Conservation (phyloP, 2,329 filamentous ascomycete species). For the Fusarium sp. region DNA sequence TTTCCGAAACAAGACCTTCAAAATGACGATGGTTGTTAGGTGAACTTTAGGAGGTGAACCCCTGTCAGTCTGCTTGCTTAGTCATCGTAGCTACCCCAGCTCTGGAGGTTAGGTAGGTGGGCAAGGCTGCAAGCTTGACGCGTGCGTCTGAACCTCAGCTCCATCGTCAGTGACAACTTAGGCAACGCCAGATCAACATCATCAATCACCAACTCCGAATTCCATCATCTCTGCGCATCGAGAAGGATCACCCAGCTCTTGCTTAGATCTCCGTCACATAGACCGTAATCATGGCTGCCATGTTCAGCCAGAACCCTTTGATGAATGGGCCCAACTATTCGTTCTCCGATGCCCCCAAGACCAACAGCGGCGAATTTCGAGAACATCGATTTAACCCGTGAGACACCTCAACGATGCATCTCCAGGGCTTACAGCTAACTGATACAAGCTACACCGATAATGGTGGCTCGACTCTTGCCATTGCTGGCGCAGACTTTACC, state of each 20-base stretch:
- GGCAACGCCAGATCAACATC: constrained; percentile 35
- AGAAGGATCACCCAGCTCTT: not conserved
- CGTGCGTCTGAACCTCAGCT: constrained; percentile 50
- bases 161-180: constrained; percentile 25
- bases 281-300: constrained; percentile 65
- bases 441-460: constrained; percentile 91
- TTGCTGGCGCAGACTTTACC: constrained; percentile 92
- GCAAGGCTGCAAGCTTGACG: constrained; percentile 66
- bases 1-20: constrained; percentile 17
- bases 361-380: constrained; percentile 64
- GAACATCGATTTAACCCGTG: constrained; percentile 95
- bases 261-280: not conserved
- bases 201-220: constrained; percentile 15
- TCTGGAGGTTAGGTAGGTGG: constrained; percentile 31
- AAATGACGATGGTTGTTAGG: constrained; percentile 39
- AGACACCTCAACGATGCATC: constrained; percentile 45
- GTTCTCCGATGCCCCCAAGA: constrained; percentile 69
- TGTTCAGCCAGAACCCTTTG: constrained; percentile 76
- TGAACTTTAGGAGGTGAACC: constrained; percentile 40
- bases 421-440: constrained; percentile 6
- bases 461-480: constrained; percentile 94
- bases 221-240: constrained; percentile 20
- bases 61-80: constrained; percentile 47
- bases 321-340: constrained; percentile 77
- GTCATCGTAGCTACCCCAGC: constrained; percentile 54